phyloP scores from a whole-genome alignment of 768 basidiomycete genomes.

The Cystobasidiopsis lactophilus region DNA sequence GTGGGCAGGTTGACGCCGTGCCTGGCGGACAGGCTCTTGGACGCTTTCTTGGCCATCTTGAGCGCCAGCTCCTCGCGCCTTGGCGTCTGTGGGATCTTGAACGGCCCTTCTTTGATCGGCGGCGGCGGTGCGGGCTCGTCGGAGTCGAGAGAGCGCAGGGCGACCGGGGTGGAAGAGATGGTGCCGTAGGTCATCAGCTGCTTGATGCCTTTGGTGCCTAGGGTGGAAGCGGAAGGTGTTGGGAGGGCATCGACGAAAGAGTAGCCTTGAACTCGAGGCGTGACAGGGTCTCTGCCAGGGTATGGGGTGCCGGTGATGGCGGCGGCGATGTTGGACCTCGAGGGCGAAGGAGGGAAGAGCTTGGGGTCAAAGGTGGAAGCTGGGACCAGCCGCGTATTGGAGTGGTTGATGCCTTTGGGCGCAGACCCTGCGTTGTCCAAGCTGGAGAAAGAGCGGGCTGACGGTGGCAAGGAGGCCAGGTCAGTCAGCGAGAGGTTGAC shows the following conservation, averaged over 20 bases:
- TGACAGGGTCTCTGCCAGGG: conserved; percentile 7
- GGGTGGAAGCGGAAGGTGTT: conserved; percentile 58
- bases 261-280: conserved; percentile 33
- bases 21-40: conserved; percentile 36
- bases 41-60: conserved; percentile 56
- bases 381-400: conserved; percentile 54
- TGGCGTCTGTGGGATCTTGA: conserved; percentile 55
- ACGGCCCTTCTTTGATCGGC: conserved; percentile 36
- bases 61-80: conserved; percentile 60
- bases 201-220: conserved; percentile 62
- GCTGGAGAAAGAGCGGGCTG: too few species aligned
- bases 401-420: conserved; percentile 47
- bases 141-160: conserved; percentile 40
- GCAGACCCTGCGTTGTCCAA: conserved; percentile 20
- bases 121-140: conserved; percentile 27
- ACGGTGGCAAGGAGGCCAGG: conserved; percentile 24
- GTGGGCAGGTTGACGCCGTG: not conserved
- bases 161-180: conserved; percentile 68
- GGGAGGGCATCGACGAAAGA: conserved; percentile 66
- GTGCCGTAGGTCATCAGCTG: conserved; percentile 98
- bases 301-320: conserved; percentile 78
- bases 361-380: conserved; percentile 8
- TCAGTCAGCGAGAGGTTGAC: conserved; percentile 59
- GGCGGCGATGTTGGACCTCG: conserved; percentile 67
- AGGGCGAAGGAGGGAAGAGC: conserved; percentile 48